Percentiles rank a stretch among this genome's conserved stretches.
These are phyloP conservation scores for Apiotrichum sp. DNA, from an alignment of 1,284 basidiomycete genomes.

Conservation along the genomic window DNA sequence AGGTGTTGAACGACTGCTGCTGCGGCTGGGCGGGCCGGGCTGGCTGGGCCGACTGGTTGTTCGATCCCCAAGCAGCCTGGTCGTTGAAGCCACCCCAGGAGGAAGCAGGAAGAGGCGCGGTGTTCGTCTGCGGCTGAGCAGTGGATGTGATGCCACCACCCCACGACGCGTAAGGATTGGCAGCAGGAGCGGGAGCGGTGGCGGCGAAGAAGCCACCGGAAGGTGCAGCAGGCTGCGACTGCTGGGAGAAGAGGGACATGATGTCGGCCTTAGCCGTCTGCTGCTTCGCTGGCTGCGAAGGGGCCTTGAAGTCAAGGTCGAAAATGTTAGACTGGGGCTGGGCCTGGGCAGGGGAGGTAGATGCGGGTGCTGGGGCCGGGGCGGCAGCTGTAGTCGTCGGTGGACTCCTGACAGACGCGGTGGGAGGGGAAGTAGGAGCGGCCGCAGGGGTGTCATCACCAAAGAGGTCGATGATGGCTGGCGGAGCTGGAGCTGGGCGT, in stretches of 20 bases:
- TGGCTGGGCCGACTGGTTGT: conserved; percentile 2
- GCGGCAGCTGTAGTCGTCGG: conserved; percentile 17
- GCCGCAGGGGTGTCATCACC: conserved; percentile 23
- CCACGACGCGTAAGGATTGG: conserved; percentile 32
- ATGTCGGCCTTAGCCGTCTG: conserved; percentile 41
- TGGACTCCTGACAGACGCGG: not conserved
- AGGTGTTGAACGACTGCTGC: conserved; percentile 10
- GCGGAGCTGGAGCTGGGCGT: not conserved
- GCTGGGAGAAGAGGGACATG: conserved; percentile 44
- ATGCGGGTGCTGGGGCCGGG: conserved; percentile 15
- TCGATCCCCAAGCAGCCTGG: conserved; percentile 35
- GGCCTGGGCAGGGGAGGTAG: conserved; percentile 19
- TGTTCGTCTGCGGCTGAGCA: conserved; percentile 22
- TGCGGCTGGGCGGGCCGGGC: not conserved
- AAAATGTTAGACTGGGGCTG: conserved; percentile 36
- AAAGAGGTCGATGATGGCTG: conserved; percentile 36
- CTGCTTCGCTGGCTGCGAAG: conserved; percentile 20
- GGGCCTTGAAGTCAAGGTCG: conserved; percentile 48
- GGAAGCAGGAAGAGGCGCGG: conserved; percentile 16
- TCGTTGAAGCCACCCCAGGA: conserved; percentile 31
- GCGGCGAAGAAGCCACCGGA: conserved; percentile 22
- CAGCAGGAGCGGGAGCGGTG: not conserved
- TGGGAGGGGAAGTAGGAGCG: conserved; percentile 16
- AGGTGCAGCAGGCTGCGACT: conserved; percentile 16
- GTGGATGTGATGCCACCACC: conserved; percentile 32